These are phyloP conservation scores for Plectosphaerella sp. DNA, from an alignment of 2,329 filamentous ascomycete genomes.

Conservation along the genomic window DNA sequence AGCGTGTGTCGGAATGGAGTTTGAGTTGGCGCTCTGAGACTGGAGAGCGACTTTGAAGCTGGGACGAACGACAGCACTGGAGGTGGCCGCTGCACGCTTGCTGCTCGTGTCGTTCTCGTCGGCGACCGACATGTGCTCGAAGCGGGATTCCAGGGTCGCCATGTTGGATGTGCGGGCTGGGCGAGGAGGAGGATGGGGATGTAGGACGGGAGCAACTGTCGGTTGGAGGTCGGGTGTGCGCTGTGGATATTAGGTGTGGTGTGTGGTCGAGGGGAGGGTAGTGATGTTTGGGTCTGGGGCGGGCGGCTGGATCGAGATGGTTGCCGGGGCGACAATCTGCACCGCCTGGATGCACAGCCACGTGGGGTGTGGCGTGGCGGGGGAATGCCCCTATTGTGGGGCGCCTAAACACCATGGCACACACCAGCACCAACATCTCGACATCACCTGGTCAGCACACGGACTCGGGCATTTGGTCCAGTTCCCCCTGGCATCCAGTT, in stretches of 20 bases:
- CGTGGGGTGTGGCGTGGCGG: too few relatives aligned
- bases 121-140: slow-evolving; percentile 84
- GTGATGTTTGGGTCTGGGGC: slow-evolving; percentile 5
- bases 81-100: slow-evolving; percentile 39
- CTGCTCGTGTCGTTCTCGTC: slow-evolving; percentile 70
- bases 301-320: slow-evolving; percentile 5
- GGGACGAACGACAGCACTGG: slow-evolving; percentile 50
- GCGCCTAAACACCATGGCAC: too few relatives aligned
- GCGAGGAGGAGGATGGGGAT: slow-evolving; percentile 3
- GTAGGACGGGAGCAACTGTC: not conserved
- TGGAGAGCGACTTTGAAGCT: slow-evolving; percentile 86
- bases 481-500: too few relatives aligned
- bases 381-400: too few relatives aligned
- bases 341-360: too few relatives aligned
- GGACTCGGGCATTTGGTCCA: too few relatives aligned
- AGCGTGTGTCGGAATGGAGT: slow-evolving; percentile 51
- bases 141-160: slow-evolving; percentile 80
- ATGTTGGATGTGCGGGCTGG: slow-evolving; percentile 31
- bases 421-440: too few relatives aligned
- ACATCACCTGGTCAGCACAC: too few relatives aligned
- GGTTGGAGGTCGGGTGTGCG: not conserved
- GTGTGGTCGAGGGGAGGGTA: slow-evolving; percentile 2
- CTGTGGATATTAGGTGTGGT: not conserved
- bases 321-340: slow-evolving; percentile 5
- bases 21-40: slow-evolving; percentile 64